Percentiles rank a stretch among this genome's conserved stretches.
phyloP scores from a whole-genome alignment of 495 filamentous ascomycete species.

The Talaromyces proteolyticus region DNA sequence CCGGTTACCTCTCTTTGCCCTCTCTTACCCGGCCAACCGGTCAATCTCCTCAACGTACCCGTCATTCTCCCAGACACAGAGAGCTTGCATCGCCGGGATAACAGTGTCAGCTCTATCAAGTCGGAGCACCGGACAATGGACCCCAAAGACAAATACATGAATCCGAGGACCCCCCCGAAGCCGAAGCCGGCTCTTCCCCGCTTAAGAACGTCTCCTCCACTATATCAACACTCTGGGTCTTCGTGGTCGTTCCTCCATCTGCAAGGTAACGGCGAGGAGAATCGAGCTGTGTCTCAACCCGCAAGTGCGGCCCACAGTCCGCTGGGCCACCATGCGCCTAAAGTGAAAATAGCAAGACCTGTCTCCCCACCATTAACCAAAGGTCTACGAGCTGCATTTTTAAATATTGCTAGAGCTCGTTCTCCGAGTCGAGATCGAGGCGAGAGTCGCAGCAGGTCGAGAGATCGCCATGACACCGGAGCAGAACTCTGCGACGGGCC shows the following conservation, averaged over 20 bases:
- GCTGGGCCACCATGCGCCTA: constrained; percentile 7
- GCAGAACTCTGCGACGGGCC: background rate
- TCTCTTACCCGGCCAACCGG: constrained; percentile 75
- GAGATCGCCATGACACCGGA: too few relatives aligned
- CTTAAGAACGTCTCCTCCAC: constrained; percentile 50
- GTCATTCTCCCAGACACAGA: constrained; percentile 51
- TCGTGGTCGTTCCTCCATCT: constrained; percentile 19
- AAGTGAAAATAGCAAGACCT: constrained; percentile 30
- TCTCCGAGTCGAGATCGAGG: background rate
- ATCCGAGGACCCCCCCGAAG: constrained; percentile 57
- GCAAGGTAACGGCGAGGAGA: constrained; percentile 15
- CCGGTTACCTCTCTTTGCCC: constrained; percentile 76
- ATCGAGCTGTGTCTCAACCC: constrained; percentile 30
- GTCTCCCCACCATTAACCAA: constrained; percentile 33
- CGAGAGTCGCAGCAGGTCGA: background rate
- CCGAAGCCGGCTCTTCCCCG: constrained; percentile 34
- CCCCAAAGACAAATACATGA: constrained; percentile 67
- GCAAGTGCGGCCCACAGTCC: constrained; percentile 20
- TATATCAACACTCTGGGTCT: constrained; percentile 29
- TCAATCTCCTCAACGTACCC: constrained; percentile 79
- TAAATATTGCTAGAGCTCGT: constrained; percentile 20
- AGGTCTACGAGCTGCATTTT: constrained; percentile 29
- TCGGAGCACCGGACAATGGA: constrained; percentile 66
- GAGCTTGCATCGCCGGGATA: constrained; percentile 26
- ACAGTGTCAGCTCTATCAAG: constrained; percentile 28